Evolutionary conservation across 2,329 filamentous ascomycete genomes (phyloP).

Genomic region (Coniochaeta hoffmannii): DNA sequence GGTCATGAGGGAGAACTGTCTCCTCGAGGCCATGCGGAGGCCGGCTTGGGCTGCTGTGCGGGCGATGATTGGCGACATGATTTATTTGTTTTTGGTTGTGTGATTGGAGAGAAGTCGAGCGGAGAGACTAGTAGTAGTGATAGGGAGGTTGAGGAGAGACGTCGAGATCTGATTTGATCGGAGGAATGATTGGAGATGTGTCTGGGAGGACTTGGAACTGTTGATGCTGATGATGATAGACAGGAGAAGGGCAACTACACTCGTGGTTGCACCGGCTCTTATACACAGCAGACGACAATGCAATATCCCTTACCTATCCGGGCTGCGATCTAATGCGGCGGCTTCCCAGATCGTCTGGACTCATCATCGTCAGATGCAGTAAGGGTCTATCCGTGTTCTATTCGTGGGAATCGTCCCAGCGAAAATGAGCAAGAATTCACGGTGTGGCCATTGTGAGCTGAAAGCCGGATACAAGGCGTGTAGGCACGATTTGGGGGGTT

Average conservation of each 20-base stretch:
- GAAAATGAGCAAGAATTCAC: background rate
- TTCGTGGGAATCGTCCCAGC: background rate
- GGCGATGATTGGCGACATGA: conserved; percentile 27
- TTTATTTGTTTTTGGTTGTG: conserved; percentile 10
- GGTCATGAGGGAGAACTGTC: conserved; percentile 28
- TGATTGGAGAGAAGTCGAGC: conserved; percentile 1
- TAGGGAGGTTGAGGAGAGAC: conserved; percentile 1
- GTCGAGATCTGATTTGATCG: background rate
- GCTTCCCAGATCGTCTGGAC: conserved; percentile 7
- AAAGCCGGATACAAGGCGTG: background rate
- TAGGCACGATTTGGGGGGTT: background rate
- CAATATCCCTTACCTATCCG: conserved; percentile 6
- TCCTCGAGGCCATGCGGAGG: conserved; percentile 11
- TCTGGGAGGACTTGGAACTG: conserved; percentile 3
- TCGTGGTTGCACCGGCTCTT: conserved; percentile 4
- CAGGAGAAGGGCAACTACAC: conserved; percentile 4
- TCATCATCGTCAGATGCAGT: conserved; percentile 6
- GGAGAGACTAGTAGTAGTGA: conserved; percentile 5
- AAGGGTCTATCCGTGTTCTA: background rate
- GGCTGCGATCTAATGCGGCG: background rate
- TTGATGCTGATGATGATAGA: conserved; percentile 8
- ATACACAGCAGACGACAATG: conserved; percentile 3
- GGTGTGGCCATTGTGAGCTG: background rate
- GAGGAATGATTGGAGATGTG: conserved; percentile 5
- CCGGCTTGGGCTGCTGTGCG: conserved; percentile 23